Evolutionary conservation across 139 green algal genomes (phyloP), one percentile per base, ranked within the genome.

Genomic region (Mesostigma viride): DNA sequence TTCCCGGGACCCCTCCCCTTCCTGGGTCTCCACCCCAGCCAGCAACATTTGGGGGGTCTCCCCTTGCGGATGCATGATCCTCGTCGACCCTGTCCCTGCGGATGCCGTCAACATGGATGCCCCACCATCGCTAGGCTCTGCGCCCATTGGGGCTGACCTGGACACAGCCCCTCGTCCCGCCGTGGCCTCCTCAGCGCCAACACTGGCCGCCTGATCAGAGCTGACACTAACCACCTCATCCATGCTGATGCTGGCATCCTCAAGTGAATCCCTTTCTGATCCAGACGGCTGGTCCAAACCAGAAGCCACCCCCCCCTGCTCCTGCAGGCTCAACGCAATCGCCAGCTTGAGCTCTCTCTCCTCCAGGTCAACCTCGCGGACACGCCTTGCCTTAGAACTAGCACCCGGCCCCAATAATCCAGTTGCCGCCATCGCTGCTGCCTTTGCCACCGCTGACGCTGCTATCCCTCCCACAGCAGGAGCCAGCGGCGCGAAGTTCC

Each of bases 281-380:
- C 3, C 11, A 3, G 62, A 33, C 24, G 26, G 31, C 62, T 68
- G 31, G 44, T 17, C 17, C 14, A 31, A 60, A 60, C 51, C 11
- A 14, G 51, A 11, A 11, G 11, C 4, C 51, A 60, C 14, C 51
- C 20, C 5, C 51, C 51, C 14, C 44, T 17, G 14, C 44, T 24
- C 17, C 44, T 53, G 44, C 44, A 24, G 44, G 14, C 44, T 53
- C 14, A 24, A 17, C 44, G 44, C 17, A 53, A 30, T 30, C 8
- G 53, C 53, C 53, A 62, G 6, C 53, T 62, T 34, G 8, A 30
- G 6, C 8, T 62, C 53, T 62, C 27, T 45, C 58, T 65, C 4
- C n/a, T 65, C 24, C 27, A 32, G 40, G 26, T 65, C 58, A 32
- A 27, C 58, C 35, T 27, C 32, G 26, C 40, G 26, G 14, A 27